Base-by-base conservation (phyloP, 1,139 yeast genomes). In the Yamadazyma atmosphaerica region DNA sequence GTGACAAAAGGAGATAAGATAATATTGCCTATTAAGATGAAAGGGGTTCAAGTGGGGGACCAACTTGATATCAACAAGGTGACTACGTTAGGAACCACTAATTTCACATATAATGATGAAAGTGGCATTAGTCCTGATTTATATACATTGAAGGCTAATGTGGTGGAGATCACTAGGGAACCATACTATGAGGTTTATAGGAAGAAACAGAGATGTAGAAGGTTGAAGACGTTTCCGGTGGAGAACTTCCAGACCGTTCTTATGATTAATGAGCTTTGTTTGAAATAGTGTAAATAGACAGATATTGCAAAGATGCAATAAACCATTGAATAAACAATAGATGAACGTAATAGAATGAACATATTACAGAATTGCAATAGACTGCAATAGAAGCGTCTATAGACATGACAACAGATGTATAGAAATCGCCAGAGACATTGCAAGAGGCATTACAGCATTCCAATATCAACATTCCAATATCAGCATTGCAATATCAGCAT, bases 1-100 rank as follows among this genome's bases (percentile, higher is more conserved):
- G 95, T 94, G 16, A 89, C 98, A 15, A 79, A 83, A 50, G 98
- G 98, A 15, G 99, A 94, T 60, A 77, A 73, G 49, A 78, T 92
- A 36, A 75, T 81, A 32, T 65, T 92, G 28, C 96, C 96, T 2
- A 89, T 78, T 61, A 77, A 80, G 47, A 60, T 92, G 68, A 83
- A 81, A 52, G 77, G 79, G 39, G 94, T 84, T 8, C 72, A 81
- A 43, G 83, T 90, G 4, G 98, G 98, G 13, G 96, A 89, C 58
- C 72, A 72, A 26, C 71, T 94, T 42, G 65, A 72, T 33, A 75
- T 94, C 56, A 79, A 79, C 47, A 83, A 88, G 51, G 90, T 90
- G 28, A 79, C 83, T 17, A 81, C 89, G 10, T 65, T 94, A 34
- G 98, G 98, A 2, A 82, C 95, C 4, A 82, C 96, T 34, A 85